Conservation (phyloP, 1,284 basidiomycete genomes). For the Ceratobasidium sp. region DNA sequence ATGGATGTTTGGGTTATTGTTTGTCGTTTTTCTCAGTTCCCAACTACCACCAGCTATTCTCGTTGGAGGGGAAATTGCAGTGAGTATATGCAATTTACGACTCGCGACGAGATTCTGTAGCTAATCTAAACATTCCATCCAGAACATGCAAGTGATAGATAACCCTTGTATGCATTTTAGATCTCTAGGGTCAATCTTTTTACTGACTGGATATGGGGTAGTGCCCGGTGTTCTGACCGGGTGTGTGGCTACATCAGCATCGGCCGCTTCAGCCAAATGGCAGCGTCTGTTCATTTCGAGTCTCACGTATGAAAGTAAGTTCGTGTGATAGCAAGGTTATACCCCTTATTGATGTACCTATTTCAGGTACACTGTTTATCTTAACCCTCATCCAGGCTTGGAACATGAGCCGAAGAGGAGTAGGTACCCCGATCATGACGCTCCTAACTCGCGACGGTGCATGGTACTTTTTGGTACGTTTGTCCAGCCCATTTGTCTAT, state of each 20-base stretch:
- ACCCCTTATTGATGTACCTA: too few species aligned
- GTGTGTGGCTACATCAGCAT: conserved; percentile 15
- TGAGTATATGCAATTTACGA: background rate
- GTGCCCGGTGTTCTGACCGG: conserved; percentile 37
- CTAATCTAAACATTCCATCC: background rate
- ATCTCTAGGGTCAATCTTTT: too few species aligned
- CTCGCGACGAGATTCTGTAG: background rate
- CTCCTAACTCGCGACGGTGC: conserved; percentile 37
- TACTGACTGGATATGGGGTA: background rate
- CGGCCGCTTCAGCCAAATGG: conserved; percentile 9
- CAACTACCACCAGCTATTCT: conserved; percentile 29
- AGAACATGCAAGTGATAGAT: conserved; percentile 22
- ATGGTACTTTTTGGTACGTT: conserved; percentile 42
- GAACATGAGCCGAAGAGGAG: conserved; percentile 8
- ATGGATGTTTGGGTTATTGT: conserved; percentile 25
- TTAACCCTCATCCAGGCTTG: conserved; percentile 21
- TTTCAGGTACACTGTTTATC: conserved; percentile 19
- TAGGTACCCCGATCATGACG: conserved; percentile 22
- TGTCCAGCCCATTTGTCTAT: too few species aligned
- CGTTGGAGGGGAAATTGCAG: conserved; percentile 9
- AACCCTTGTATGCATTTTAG: conserved; percentile 23
- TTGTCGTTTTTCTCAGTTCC: conserved; percentile 11
- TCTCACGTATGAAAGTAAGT: conserved; percentile 37
- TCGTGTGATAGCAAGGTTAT: too few species aligned
- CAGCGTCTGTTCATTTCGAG: conserved; percentile 4